phyloP scores from a whole-genome alignment of 164 flowering plant genomes.

The Berberis thunbergii region DNA sequence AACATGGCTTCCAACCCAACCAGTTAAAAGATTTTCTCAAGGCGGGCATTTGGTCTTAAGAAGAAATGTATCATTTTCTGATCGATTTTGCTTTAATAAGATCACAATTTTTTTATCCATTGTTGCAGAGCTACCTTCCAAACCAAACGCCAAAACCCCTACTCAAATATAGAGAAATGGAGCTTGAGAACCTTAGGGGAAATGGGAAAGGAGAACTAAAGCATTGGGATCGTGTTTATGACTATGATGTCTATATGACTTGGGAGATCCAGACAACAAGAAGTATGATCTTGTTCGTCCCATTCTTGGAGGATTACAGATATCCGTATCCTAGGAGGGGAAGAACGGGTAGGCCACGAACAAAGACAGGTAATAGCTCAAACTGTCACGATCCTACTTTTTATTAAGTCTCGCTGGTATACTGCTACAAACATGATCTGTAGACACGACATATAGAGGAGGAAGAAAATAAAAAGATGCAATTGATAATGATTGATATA shows the following conservation, averaged over 20 bases:
- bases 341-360: slow-evolving; percentile 59
- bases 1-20: too few relatives aligned
- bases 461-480: too few relatives aligned
- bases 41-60: too few relatives aligned
- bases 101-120: neutral
- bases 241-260: slow-evolving; percentile 74
- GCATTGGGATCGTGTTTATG: slow-evolving; percentile 88
- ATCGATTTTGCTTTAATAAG: too few relatives aligned
- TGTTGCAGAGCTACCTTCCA: slow-evolving; percentile 57
- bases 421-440: too few relatives aligned
- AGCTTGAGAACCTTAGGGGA: slow-evolving; percentile 55
- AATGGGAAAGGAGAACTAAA: slow-evolving; percentile 48
- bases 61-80: too few relatives aligned
- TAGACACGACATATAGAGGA: too few relatives aligned
- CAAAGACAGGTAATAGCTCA: slow-evolving; percentile 34
- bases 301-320: slow-evolving; percentile 55
- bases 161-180: slow-evolving; percentile 51
- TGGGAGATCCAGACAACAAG: slow-evolving; percentile 53
- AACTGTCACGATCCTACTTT: too few relatives aligned
- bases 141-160: slow-evolving; percentile 52
- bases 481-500: neutral
- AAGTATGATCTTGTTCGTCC: slow-evolving; percentile 44
- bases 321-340: slow-evolving; percentile 82
- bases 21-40: too few relatives aligned
- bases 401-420: too few relatives aligned